A percentile compares a stretch with the other conserved stretches of the same genome.
These are phyloP conservation scores for Zalaria obscura DNA, from an alignment of 2,329 filamentous ascomycete genomes.

Conservation along the genomic window DNA sequence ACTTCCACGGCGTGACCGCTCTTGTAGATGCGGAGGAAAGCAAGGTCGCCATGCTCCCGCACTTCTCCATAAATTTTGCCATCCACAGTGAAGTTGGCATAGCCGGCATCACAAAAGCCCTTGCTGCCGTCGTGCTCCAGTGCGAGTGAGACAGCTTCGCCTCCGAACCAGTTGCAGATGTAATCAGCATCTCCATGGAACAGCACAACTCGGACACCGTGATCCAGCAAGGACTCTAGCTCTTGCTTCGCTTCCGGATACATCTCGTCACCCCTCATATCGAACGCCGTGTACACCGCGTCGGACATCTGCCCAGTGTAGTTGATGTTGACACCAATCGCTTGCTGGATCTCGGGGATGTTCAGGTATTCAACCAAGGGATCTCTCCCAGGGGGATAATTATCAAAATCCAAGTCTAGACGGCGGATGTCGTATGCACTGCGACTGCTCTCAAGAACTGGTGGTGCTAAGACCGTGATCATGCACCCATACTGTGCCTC, in stretches of 20 bases:
- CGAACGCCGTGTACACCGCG: not conserved
- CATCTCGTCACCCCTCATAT: slow-evolving; percentile 12
- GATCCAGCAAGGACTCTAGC: not conserved
- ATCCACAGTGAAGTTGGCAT: slow-evolving; percentile 17
- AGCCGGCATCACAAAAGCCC: slow-evolving; percentile 15
- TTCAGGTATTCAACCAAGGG: slow-evolving; percentile 3
- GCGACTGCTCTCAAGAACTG: too few species aligned
- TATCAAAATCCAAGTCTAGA: too few species aligned
- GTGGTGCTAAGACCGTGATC: too few species aligned
- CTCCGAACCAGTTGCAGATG: slow-evolving; percentile 27
- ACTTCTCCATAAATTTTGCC: slow-evolving; percentile 19
- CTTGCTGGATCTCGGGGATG: slow-evolving; percentile 1
- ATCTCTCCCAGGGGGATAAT: too few species aligned
- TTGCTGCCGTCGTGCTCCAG: slow-evolving; percentile 13
- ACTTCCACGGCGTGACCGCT: slow-evolving; percentile 19
- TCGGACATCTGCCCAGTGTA: not conserved
- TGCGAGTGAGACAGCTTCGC: slow-evolving; percentile 20
- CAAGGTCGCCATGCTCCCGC: slow-evolving; percentile 21
- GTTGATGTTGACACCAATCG: slow-evolving; percentile 5
- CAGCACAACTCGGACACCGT: slow-evolving; percentile 16
- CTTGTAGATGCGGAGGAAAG: slow-evolving; percentile 20
- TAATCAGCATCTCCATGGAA: slow-evolving; percentile 22
- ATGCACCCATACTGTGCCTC: too few species aligned
- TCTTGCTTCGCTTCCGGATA: slow-evolving; percentile 22
- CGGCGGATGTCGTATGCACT: too few species aligned